phyloP scores from a whole-genome alignment of 2,329 filamentous ascomycete genomes.

The Aspergillus sp. region DNA sequence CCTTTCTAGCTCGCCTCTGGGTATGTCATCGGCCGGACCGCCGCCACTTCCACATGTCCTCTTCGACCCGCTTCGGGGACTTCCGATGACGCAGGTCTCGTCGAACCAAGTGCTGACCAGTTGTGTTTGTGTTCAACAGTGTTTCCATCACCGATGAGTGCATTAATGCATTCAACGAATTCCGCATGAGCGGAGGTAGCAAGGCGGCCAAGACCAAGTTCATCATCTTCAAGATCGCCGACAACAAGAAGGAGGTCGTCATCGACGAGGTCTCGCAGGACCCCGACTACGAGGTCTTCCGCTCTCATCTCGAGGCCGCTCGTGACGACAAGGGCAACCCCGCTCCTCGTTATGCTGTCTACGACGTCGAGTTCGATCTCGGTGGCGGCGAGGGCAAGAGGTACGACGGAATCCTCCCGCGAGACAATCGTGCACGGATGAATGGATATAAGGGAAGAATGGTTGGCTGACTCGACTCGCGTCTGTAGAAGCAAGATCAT shows the following conservation, averaged over 20 bases:
- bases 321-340: slow-evolving; percentile 45
- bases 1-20: slow-evolving; percentile 35
- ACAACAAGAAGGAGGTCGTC: slow-evolving; percentile 51
- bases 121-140: slow-evolving; percentile 27
- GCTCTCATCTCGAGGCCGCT: slow-evolving; percentile 44
- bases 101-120: neutral
- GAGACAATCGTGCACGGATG: neutral
- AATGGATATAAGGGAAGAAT: neutral
- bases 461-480: slow-evolving; percentile 17
- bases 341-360: slow-evolving; percentile 50
- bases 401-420: slow-evolving; percentile 28
- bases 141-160: slow-evolving; percentile 49
- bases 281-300: slow-evolving; percentile 49
- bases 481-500: slow-evolving; percentile 49
- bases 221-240: slow-evolving; percentile 54
- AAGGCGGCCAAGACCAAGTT: slow-evolving; percentile 41
- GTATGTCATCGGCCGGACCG: slow-evolving; percentile 23
- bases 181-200: slow-evolving; percentile 45
- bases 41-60: slow-evolving; percentile 1
- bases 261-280: slow-evolving; percentile 48
- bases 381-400: slow-evolving; percentile 49
- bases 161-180: slow-evolving; percentile 47
- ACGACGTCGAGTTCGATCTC: slow-evolving; percentile 52
- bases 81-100: neutral
- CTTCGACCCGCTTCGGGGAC: neutral